Conservation (phyloP, 106 monocot species). For the Dioscorea zingiberensis region DNA sequence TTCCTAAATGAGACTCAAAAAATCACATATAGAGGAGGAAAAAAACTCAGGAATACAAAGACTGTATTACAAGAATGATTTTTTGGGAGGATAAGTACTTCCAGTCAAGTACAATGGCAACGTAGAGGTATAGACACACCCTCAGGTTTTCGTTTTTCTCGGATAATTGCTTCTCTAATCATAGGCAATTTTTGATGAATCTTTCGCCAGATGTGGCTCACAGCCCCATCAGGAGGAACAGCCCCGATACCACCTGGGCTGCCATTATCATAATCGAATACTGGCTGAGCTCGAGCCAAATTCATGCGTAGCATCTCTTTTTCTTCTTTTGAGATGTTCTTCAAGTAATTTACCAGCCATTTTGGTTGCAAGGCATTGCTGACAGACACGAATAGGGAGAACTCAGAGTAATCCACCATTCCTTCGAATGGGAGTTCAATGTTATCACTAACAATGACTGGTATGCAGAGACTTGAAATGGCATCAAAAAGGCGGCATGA, state of each 20-base stretch:
- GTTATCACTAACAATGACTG: conserved; percentile 75
- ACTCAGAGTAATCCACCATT: conserved; percentile 72
- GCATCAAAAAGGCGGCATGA: conserved; percentile 97
- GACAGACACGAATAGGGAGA: conserved; percentile 67
- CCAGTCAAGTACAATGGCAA: conserved; percentile 58
- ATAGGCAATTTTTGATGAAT: conserved; percentile 63
- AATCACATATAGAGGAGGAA: too few relatives aligned
- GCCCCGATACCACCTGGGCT: conserved; percentile 46
- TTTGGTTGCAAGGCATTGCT: conserved; percentile 51
- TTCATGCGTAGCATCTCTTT: conserved; percentile 40
- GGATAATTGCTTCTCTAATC: conserved; percentile 50
- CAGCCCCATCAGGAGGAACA: conserved; percentile 47
- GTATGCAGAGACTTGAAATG: conserved; percentile 82
- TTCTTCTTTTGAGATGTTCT: conserved; percentile 33
- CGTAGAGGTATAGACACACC: conserved; percentile 59
- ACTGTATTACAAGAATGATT: too few relatives aligned
- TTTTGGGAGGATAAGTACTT: too few relatives aligned
- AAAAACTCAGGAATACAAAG: too few relatives aligned
- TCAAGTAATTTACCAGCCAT: conserved; percentile 58
- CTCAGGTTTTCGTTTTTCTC: conserved; percentile 73
- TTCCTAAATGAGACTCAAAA: too few relatives aligned
- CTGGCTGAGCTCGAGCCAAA: conserved; percentile 57
- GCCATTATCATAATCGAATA: conserved; percentile 77
- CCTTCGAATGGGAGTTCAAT: conserved; percentile 98
- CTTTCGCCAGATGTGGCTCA: conserved; percentile 88